phyloP scores from a whole-genome alignment of 2,329 filamentous ascomycete genomes.

The Blastomyces gilchristii region DNA sequence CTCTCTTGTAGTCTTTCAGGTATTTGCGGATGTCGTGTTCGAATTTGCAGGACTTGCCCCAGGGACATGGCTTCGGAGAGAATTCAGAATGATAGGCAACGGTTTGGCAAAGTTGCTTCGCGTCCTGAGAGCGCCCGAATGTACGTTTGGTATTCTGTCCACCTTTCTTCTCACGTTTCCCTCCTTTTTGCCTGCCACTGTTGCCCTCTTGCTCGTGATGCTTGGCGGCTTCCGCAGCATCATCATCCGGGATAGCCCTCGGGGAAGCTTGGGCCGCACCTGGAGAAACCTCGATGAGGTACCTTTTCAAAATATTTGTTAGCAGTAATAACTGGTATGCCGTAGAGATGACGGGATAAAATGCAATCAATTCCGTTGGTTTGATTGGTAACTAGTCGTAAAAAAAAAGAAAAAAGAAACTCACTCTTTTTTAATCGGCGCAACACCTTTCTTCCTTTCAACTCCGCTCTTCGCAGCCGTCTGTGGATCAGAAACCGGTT shows the following conservation, averaged over 20 bases:
- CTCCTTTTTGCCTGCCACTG: constrained; percentile 29
- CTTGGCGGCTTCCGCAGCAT: constrained; percentile 49
- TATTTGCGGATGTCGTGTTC: constrained; percentile 82
- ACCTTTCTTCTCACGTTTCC: constrained; percentile 43
- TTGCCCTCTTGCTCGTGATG: constrained; percentile 30
- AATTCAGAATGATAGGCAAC: constrained; percentile 66
- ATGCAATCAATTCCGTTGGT: not conserved
- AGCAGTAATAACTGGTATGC: not conserved
- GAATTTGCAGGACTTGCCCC: constrained; percentile 69
- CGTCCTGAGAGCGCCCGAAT: constrained; percentile 72
- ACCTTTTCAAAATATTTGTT: constrained; percentile 20
- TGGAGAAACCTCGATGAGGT: constrained; percentile 21
- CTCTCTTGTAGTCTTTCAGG: constrained; percentile 67
- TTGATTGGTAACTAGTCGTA: not conserved
- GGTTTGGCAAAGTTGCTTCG: constrained; percentile 65
- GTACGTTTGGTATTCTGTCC: constrained; percentile 76
- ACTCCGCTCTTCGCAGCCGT: constrained; percentile 20
- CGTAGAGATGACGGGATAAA: not conserved
- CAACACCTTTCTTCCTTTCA: constrained; percentile 47
- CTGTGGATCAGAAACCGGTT: constrained; percentile 17
- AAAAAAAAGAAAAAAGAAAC: constrained; percentile 15
- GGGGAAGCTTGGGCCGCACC: constrained; percentile 19
- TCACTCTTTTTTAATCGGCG: constrained; percentile 64
- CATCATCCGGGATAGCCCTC: constrained; percentile 39
- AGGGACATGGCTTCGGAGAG: constrained; percentile 63